Evolutionary conservation across 257 asterid species (phyloP).

Genomic region (Parsonsia alboflavescens): DNA sequence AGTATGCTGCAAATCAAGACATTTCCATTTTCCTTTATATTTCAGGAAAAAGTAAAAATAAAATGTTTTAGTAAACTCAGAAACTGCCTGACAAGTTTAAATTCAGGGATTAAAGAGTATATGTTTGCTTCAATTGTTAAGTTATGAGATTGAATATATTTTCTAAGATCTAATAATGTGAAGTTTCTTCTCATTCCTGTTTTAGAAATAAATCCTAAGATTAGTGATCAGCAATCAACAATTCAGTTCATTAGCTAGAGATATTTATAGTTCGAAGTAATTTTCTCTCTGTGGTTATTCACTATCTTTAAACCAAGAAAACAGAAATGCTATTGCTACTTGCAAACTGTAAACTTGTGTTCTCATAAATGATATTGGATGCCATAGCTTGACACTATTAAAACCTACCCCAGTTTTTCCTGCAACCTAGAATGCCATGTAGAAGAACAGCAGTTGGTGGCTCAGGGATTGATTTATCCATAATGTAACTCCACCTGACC

Average conservation of each 20-base stretch:
- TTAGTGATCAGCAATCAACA: background rate
- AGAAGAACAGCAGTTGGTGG: constrained; percentile 96
- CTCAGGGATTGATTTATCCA: constrained; percentile 63
- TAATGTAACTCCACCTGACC: constrained; percentile 94
- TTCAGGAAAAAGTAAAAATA: background rate
- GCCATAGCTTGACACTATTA: background rate
- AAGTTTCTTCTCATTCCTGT: background rate
- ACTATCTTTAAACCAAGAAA: background rate
- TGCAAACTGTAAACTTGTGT: background rate
- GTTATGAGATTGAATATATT: background rate
- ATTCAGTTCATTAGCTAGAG: background rate
- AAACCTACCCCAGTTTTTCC: constrained; percentile 89
- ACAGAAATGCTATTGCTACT: background rate
- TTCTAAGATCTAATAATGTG: background rate
- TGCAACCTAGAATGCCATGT: constrained; percentile 96
- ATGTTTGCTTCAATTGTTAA: background rate
- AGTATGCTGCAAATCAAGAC: too few species aligned
- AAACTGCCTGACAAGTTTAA: background rate
- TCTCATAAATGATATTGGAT: background rate
- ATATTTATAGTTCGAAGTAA: background rate
- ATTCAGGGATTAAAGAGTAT: background rate
- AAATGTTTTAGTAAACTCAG: background rate
- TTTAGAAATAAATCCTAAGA: background rate
- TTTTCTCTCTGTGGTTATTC: background rate
- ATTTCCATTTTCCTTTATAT: too few species aligned